Percentiles rank a stretch among this genome's conserved stretches.
These are phyloP conservation scores for Xylaria sp. DNA, from an alignment of 2,329 filamentous ascomycete genomes.

Conservation along the genomic window DNA sequence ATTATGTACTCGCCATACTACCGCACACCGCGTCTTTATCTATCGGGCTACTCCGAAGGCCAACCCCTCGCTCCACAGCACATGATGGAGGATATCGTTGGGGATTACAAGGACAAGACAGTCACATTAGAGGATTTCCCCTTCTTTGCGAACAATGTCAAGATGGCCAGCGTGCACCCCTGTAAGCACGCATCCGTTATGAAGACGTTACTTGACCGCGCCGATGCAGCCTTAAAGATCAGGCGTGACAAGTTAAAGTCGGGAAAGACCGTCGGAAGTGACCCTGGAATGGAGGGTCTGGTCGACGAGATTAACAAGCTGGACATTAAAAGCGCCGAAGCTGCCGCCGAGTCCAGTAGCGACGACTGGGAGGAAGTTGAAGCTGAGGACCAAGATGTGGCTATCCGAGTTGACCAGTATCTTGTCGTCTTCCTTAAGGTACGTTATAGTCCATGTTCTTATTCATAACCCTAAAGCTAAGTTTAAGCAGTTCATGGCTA, in stretches of 20 bases:
- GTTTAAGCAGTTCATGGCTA: slow-evolving; percentile 73
- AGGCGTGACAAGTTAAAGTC: slow-evolving; percentile 82
- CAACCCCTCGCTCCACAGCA: slow-evolving; percentile 82
- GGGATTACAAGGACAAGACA: slow-evolving; percentile 98
- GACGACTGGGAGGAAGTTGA: slow-evolving; percentile 76
- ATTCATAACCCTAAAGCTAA: slow-evolving; percentile 40
- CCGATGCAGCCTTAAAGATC: slow-evolving; percentile 90
- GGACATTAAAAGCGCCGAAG: slow-evolving; percentile 63
- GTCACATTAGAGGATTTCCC: slow-evolving; percentile 98
- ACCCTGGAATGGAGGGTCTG: slow-evolving; percentile 81
- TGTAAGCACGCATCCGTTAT: slow-evolving; percentile 98
- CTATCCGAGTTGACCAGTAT: slow-evolving; percentile 89
- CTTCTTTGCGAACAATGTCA: slow-evolving; percentile 89
- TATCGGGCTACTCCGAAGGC: slow-evolving; percentile 87
- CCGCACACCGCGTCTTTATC: slow-evolving; percentile 91
- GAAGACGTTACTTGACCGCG: slow-evolving; percentile 95
- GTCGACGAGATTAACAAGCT: slow-evolving; percentile 81
- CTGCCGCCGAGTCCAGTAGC: slow-evolving; percentile 60
- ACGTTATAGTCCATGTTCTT: slow-evolving; percentile 41
- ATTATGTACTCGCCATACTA: slow-evolving; percentile 98
- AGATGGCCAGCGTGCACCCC: slow-evolving; percentile 96
- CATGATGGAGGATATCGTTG: slow-evolving; percentile 98
- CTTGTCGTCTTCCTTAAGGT: slow-evolving; percentile 88
- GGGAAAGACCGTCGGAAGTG: slow-evolving; percentile 60
- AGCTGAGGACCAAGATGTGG: slow-evolving; percentile 76